Conservation (phyloP, 768 basidiomycete genomes). For the Lentinula guzmanii region DNA sequence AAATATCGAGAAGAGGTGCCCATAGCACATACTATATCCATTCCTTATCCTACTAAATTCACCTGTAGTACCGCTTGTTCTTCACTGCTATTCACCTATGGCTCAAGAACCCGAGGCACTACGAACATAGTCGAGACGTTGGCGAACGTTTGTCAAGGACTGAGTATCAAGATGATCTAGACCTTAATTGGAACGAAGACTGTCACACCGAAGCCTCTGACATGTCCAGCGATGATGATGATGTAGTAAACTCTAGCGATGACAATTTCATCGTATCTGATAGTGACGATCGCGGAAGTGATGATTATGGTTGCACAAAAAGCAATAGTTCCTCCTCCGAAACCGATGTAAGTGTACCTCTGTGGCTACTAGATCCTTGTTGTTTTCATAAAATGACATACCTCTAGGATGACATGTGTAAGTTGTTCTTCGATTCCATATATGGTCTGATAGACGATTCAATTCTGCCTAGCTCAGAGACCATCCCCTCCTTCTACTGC, state of each 20-base stretch:
- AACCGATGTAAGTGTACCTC: background rate
- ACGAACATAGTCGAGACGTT: background rate
- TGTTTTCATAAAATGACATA: too few relatives aligned
- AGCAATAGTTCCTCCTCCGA: background rate
- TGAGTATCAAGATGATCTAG: background rate
- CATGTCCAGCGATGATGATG: background rate
- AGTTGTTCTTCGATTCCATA: too few relatives aligned
- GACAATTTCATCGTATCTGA: background rate
- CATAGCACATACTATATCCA: background rate
- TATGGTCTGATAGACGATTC: too few relatives aligned
- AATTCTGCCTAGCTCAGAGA: too few relatives aligned
- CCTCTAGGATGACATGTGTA: too few relatives aligned
- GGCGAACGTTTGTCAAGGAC: conserved; percentile 1
- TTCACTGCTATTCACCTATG: conserved; percentile 2
- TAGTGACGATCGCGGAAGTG: background rate
- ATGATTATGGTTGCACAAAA: background rate
- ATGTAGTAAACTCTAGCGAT: background rate
- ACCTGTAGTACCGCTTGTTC: conserved; percentile 5
- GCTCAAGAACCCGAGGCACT: conserved; percentile 5
- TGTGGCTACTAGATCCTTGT: too few relatives aligned
- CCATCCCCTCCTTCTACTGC: too few relatives aligned
- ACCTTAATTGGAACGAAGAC: background rate
- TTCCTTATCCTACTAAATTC: background rate
- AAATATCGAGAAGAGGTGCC: background rate
- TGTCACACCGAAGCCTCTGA: background rate